Conservation (phyloP, 495 filamentous ascomycete genomes). For the Pyrenopolyporus hunteri region DNA sequence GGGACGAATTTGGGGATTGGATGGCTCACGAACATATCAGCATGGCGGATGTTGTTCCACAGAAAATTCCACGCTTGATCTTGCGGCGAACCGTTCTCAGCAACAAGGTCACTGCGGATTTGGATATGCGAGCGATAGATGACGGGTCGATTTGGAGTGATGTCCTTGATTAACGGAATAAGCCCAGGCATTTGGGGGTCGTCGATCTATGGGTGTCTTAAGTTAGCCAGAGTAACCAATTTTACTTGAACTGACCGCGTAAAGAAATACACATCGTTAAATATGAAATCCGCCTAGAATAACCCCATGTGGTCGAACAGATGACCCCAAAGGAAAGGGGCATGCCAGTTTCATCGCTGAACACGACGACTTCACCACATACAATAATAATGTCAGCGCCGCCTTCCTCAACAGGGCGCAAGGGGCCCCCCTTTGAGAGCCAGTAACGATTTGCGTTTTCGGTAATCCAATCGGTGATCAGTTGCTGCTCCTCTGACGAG, state of each 20-base stretch:
- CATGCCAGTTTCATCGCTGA: no score
- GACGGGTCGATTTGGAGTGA: slow-evolving; percentile 75
- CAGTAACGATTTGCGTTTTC: slow-evolving; percentile 81
- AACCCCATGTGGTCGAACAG: no score
- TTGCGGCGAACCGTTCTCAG: slow-evolving; percentile 67
- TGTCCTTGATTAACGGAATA: slow-evolving; percentile 75
- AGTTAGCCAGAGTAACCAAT: background rate
- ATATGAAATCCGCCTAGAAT: no score
- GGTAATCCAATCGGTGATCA: slow-evolving; percentile 74
- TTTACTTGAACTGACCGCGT: background rate
- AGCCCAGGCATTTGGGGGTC: slow-evolving; percentile 89
- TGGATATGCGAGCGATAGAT: slow-evolving; percentile 87
- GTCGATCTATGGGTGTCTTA: slow-evolving; percentile 59
- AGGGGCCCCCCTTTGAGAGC: slow-evolving; percentile 70
- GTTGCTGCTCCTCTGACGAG: slow-evolving; percentile 61
- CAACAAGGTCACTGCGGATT: slow-evolving; percentile 75
- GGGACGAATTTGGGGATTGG: slow-evolving; percentile 83
- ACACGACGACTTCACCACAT: slow-evolving; percentile 41
- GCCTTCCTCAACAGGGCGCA: slow-evolving; percentile 69
- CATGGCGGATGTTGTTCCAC: slow-evolving; percentile 71
- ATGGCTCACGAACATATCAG: slow-evolving; percentile 85
- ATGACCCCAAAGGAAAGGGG: no score
- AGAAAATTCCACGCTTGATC: slow-evolving; percentile 78
- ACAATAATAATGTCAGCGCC: slow-evolving; percentile 82
- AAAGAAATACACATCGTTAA: background rate